Base-by-base conservation (phyloP, 2,329 filamentous ascomycete genomes). In the Ophiostoma tasmaniense region DNA sequence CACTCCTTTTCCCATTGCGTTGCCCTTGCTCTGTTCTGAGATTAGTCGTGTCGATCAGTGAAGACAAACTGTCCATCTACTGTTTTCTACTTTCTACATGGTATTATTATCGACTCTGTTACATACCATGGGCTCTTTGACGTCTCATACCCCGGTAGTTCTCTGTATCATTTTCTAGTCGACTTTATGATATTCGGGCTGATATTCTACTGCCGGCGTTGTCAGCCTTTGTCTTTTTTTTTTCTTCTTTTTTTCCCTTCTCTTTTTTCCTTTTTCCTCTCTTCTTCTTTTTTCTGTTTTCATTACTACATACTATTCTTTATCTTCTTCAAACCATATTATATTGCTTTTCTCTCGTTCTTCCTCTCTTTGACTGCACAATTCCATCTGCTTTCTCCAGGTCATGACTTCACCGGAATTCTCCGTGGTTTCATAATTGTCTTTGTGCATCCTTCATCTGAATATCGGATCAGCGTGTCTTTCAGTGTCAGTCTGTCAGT, bases 1-100 rank as follows among this genome's bases (percentile, higher is more conserved):
- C 55, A 61, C 25, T 39, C 59, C 67, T 50, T 68, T 68, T 45
- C 61, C 50, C 17, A 11, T 55, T 52, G 61, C 52, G 20, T 28
- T 61, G 67, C 59, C 42, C 64, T 42, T 25, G 39, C 22, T 42
- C 61, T 37, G 30, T 33, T 22, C n/a, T n/a, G 61, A 64, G 61
- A 64, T 39, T 61, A 61, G 55, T 30, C 11, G 13, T 61, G 55
- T 14, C 55, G 55, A 61, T 61, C 37, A 39, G 13, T 39, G 37
- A n/a, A n/a, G 35, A 8, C 37, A 39, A 39, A 39, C n/a, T n/a
- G n/a, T n/a, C n/a, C n/a, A n/a, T n/a, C n/a, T n/a, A n/a, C n/a
- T n/a, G n/a, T n/a, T n/a, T n/a, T n/a, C n/a, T n/a, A n/a, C n/a
- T n/a, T n/a, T n/a, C n/a, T n/a, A n/a, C n/a, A n/a, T n/a, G n/a